These are phyloP conservation scores for Aspergillus pseudoglaucus DNA, from an alignment of 2,329 filamentous ascomycete species.

Conservation along the genomic window DNA sequence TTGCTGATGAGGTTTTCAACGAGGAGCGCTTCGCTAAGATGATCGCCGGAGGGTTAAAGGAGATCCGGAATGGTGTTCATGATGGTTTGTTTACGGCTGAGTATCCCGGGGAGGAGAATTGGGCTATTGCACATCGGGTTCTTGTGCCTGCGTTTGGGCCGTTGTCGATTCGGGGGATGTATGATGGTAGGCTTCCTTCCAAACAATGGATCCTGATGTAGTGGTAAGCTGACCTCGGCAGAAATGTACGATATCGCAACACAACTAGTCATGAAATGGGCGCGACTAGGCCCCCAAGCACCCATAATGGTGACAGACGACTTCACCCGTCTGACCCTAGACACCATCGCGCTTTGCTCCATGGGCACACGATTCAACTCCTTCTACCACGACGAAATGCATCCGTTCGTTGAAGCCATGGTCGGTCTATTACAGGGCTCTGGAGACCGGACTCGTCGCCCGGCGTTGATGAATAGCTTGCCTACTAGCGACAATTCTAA, in stretches of 20 bases:
- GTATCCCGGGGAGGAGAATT: slow-evolving; percentile 46
- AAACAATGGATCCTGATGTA: neutral
- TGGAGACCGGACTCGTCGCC: slow-evolving; percentile 46
- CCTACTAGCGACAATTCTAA: slow-evolving; percentile 27
- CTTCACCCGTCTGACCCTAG: slow-evolving; percentile 66
- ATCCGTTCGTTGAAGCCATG: slow-evolving; percentile 67
- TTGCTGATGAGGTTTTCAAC: slow-evolving; percentile 59
- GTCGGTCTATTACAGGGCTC: slow-evolving; percentile 54
- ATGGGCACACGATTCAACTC: slow-evolving; percentile 70
- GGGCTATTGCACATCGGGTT: slow-evolving; percentile 55
- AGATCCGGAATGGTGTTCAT: slow-evolving; percentile 55
- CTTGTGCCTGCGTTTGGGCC: slow-evolving; percentile 45
- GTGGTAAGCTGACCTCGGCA: slow-evolving; percentile 3
- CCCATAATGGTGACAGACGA: slow-evolving; percentile 59
- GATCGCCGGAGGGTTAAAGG: slow-evolving; percentile 43
- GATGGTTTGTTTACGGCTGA: slow-evolving; percentile 62
- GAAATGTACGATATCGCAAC: slow-evolving; percentile 36
- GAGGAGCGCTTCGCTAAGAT: slow-evolving; percentile 61
- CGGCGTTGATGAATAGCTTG: slow-evolving; percentile 42
- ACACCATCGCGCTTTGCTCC: slow-evolving; percentile 65
- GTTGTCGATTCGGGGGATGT: slow-evolving; percentile 39
- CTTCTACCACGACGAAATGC: slow-evolving; percentile 62
- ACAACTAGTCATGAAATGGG: slow-evolving; percentile 38
- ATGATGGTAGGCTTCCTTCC: slow-evolving; percentile 21
- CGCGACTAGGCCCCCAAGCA: slow-evolving; percentile 46